These are phyloP conservation scores for Boletus rubropictus DNA, from an alignment of 768 basidiomycete species.

Conservation along the genomic window DNA sequence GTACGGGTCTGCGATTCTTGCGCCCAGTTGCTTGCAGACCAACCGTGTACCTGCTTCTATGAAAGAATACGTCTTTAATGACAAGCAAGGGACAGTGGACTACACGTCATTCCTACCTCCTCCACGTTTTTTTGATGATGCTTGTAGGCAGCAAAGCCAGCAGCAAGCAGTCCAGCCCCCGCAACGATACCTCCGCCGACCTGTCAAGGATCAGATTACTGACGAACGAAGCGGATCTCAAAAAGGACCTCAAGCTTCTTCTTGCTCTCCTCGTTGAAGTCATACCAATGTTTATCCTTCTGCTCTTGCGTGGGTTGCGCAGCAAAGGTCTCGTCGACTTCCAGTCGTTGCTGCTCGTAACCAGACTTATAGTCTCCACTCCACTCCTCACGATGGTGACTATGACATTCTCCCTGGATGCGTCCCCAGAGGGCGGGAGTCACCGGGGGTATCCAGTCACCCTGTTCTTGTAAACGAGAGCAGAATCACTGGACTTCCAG, in stretches of 20 bases:
- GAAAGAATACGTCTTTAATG: background rate
- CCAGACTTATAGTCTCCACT: constrained; percentile 13
- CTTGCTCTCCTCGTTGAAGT: constrained; percentile 50
- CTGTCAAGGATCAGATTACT: constrained; percentile 32
- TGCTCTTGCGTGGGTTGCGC: constrained; percentile 36
- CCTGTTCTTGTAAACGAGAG: constrained; percentile 31
- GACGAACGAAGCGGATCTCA: background rate
- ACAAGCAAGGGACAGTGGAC: background rate
- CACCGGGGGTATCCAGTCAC: constrained; percentile 59
- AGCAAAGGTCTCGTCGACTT: constrained; percentile 17
- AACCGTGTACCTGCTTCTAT: constrained; percentile 46
- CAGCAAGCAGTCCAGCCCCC: constrained; percentile 48
- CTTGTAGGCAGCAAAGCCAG: constrained; percentile 48
- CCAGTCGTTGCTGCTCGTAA: constrained; percentile 26
- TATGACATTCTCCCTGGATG: constrained; percentile 32
- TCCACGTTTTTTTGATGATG: constrained; percentile 52
- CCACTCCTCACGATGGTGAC: constrained; percentile 20
- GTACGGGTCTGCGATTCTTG: constrained; percentile 53
- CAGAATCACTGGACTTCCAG: background rate
- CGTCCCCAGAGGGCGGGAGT: constrained; percentile 69
- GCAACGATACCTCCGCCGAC: constrained; percentile 59
- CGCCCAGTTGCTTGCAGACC: constrained; percentile 51
- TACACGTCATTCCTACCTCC: constrained; percentile 38
- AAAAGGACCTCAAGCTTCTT: constrained; percentile 49
- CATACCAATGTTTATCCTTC: constrained; percentile 51